Evolutionary conservation across 805 yeast species (phyloP).

Genomic region (Babjeviella inositovora): DNA sequence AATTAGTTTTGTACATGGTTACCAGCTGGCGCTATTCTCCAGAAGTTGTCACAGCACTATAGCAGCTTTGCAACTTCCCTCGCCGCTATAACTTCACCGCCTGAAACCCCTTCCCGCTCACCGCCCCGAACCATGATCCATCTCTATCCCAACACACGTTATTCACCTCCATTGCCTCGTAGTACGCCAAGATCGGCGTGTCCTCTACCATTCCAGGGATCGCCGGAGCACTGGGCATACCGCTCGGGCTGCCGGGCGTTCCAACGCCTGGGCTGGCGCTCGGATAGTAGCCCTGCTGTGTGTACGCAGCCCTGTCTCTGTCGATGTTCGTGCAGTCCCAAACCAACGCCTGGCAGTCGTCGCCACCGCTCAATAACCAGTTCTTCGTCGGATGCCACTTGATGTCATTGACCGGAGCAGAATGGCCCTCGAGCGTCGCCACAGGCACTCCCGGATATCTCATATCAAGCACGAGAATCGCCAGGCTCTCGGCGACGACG

Average conservation of each 20-base stretch:
- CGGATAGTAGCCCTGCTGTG: constrained; percentile 1
- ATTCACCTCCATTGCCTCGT: constrained; percentile 60
- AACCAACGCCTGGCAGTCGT: constrained; percentile 56
- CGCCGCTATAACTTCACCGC: constrained; percentile 28
- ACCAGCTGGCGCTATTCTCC: too few relatives aligned
- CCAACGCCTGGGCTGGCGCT: constrained; percentile 1
- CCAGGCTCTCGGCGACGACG: constrained; percentile 52
- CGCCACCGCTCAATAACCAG: constrained; percentile 45
- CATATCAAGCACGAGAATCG: constrained; percentile 62
- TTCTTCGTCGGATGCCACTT: constrained; percentile 75
- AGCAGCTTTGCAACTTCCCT: too few relatives aligned
- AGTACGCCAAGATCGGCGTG: constrained; percentile 30
- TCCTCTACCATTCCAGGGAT: constrained; percentile 6
- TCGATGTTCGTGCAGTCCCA: constrained; percentile 29
- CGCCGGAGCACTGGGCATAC: too few relatives aligned
- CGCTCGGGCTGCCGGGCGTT: constrained; percentile 1
- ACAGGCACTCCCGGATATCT: constrained; percentile 80
- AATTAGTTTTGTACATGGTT: too few relatives aligned
- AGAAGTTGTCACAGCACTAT: too few relatives aligned
- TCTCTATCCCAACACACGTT: constrained; percentile 55
- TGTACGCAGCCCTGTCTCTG: constrained; percentile 1
- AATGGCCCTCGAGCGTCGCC: constrained; percentile 50
- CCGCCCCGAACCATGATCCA: constrained; percentile 75
- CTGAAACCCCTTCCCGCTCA: constrained; percentile 54
- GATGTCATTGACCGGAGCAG: constrained; percentile 53